Conservation (phyloP, 2,329 filamentous ascomycete species). For the Colletotrichum cereale region DNA sequence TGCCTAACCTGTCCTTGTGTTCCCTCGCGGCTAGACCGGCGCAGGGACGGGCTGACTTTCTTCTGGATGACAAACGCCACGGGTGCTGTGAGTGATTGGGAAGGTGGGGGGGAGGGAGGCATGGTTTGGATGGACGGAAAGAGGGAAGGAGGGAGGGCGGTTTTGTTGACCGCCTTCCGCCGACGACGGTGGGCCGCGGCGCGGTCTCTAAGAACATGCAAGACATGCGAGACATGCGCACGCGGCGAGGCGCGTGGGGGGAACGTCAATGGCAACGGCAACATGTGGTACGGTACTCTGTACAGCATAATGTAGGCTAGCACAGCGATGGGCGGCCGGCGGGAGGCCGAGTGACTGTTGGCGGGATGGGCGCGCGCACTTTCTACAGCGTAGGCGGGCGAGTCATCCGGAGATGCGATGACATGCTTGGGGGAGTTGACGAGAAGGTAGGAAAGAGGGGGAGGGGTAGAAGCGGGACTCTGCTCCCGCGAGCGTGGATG, state of each 20-base stretch:
- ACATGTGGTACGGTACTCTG: no score
- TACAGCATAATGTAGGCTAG: not conserved
- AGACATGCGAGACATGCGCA: conserved; percentile 1
- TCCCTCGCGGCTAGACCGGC: not conserved
- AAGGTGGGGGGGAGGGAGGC: not conserved
- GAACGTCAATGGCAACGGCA: not conserved
- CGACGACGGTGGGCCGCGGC: not conserved
- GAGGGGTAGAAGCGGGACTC: not conserved
- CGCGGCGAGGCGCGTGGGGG: no score
- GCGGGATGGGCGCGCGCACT: not conserved
- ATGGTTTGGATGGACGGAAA: no score
- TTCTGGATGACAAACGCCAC: not conserved
- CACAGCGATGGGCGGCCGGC: no score
- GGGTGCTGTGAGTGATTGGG: not conserved
- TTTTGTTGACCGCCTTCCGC: not conserved
- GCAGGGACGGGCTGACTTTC: not conserved
- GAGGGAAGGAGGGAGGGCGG: not conserved
- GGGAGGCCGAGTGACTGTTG: not conserved
- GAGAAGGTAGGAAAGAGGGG: not conserved
- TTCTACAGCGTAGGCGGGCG: not conserved
- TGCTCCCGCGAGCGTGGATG: no score
- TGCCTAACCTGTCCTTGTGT: no score
- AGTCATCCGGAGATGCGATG: not conserved
- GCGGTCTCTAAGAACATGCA: not conserved
- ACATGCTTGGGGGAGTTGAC: not conserved